Evolutionary conservation across 176 grass and related monocot species (phyloP), one percentile per base, ranked within the genome.

Genomic region (Saccharum spontaneum): DNA sequence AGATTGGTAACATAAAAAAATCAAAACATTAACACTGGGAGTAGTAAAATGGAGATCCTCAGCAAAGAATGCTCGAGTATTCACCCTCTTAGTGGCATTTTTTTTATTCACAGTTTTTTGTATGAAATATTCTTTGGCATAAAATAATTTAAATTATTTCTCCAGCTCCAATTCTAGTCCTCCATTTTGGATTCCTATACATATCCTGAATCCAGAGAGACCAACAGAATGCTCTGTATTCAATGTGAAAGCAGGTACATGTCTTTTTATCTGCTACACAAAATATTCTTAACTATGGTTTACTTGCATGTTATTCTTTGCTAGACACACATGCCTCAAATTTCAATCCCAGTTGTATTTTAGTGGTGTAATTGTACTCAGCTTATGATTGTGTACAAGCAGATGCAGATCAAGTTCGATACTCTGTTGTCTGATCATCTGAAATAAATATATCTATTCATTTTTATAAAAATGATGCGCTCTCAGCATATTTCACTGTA

Each of bases 131-230:
- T 83, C 17, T 62, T 69, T 50, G 23, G 61, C 10, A 17, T 45
- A 59, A 75, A 88, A 48, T 71, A 33, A 85, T 81, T 39, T 43
- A 81, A 46, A 52, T 16, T 50, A 49, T 83, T 83, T 83, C 80
- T 92, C 75, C 97, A 99, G 93, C 82, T 96, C 97, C 31, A 96
- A 86, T 83, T 86, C 94, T 83, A 96, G 90, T 4, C 88, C 97
- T 55, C 97, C 97, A 65, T 99, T 99, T 86, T 99, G 97, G 97
- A 96, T 99, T 86, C 97, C 97, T 10, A 96, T 99, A 92, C 97
- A 99, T 85, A 91, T 96, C 71, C 60, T 99, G 79, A 99, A 99
- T 86, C 93, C 91, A 9, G 97, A 99, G 90, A 95, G 97, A 89
- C 97, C 97, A 40, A 99, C 93, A 59, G 97, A 96, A 89, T 99